These are phyloP conservation scores for Agaricus blazei DNA, from an alignment of 768 basidiomycete genomes.

Conservation along the genomic window DNA sequence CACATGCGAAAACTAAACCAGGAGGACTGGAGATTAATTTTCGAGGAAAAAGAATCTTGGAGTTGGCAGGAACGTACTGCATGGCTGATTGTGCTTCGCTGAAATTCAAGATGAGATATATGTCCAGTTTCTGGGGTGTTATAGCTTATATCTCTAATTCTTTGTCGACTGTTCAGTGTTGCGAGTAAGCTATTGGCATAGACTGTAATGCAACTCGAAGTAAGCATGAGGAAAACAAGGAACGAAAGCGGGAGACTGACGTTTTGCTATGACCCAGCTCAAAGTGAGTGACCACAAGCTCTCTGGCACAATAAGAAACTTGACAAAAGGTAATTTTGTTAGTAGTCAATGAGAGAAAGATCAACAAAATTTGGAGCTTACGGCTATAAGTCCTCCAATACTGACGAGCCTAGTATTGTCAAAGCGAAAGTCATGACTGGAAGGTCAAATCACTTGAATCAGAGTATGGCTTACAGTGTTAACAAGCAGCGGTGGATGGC, in stretches of 20 bases:
- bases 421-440: neutral
- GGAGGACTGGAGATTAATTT: no score
- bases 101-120: slow-evolving; percentile 15
- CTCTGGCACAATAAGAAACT: slow-evolving; percentile 25
- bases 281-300: slow-evolving; percentile 32
- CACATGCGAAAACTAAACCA: no score
- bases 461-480: slow-evolving; percentile 33
- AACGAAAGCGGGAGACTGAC: slow-evolving; percentile 19
- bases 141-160: slow-evolving; percentile 16
- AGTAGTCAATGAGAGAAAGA: neutral
- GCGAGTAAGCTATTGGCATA: slow-evolving; percentile 44
- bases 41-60: no score
- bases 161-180: slow-evolving; percentile 32
- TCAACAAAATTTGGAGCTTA: slow-evolving; percentile 12
- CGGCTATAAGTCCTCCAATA: slow-evolving; percentile 32
- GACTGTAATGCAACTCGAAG: slow-evolving; percentile 19
- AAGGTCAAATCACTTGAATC: neutral
- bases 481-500: slow-evolving; percentile 46
- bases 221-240: neutral
- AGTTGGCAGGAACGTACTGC: neutral
- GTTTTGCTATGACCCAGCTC: slow-evolving; percentile 43
- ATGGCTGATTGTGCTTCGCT: neutral
- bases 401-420: slow-evolving; percentile 24
- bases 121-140: slow-evolving; percentile 11
- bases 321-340: neutral